phyloP scores from a whole-genome alignment of 2,329 filamentous ascomycete species.

The Penicillium fuscoglaucum region DNA sequence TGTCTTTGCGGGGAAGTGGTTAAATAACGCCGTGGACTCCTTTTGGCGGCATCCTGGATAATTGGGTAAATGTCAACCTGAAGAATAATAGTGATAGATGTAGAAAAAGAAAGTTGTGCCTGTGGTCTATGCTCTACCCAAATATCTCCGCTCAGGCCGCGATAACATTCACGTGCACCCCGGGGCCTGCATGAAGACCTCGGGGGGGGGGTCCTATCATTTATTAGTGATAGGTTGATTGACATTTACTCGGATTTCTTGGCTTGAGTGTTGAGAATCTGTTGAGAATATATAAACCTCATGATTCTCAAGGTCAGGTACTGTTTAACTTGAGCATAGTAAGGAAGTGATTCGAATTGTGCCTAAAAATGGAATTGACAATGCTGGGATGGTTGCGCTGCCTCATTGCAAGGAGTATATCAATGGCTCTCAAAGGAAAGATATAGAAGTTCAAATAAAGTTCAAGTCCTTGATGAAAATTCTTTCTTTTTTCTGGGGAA shows the following conservation, averaged over 20 bases:
- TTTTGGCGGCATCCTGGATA: background rate
- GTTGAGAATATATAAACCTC: background rate
- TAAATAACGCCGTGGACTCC: background rate
- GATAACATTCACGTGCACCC: background rate
- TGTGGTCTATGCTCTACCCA: background rate
- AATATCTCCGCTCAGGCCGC: background rate
- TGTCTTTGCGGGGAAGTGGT: background rate
- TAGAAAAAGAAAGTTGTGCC: background rate
- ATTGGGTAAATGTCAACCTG: background rate
- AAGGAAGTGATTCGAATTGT: constrained; percentile 11
- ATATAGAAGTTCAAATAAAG: background rate
- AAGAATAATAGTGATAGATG: too few species aligned
- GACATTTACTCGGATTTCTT: background rate
- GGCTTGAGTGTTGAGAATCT: background rate
- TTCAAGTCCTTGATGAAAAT: background rate
- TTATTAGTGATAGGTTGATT: background rate
- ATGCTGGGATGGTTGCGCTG: background rate
- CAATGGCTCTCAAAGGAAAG: background rate
- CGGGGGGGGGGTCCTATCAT: too few species aligned
- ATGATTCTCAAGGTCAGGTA: background rate
- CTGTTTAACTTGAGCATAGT: constrained; percentile 7
- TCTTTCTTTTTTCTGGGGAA: background rate
- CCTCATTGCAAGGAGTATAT: background rate
- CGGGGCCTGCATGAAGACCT: background rate
- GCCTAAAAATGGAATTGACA: background rate